Percentiles rank a stretch among this genome's conserved stretches.
Conservation (phyloP, 2,329 filamentous ascomycete species). For the Fusarium sterilihyphosum region DNA sequence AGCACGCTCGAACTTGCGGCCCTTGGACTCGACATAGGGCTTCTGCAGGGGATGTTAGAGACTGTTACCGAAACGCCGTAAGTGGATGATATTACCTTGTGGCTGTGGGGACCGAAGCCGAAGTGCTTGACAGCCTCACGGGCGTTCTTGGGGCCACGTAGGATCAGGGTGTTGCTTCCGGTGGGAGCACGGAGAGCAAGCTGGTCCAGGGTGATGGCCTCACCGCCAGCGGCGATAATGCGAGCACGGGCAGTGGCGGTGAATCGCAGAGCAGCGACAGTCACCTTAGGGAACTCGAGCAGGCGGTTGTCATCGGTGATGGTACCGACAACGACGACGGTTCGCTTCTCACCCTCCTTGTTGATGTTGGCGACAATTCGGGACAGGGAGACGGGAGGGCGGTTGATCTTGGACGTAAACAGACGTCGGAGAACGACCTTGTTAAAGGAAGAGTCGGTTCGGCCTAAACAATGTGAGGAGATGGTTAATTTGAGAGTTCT, state of each 20-base stretch:
- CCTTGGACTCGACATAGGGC: conserved; percentile 97
- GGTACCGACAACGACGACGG: conserved; percentile 91
- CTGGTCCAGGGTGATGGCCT: conserved; percentile 96
- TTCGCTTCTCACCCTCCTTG: conserved; percentile 79
- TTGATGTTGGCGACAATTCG: conserved; percentile 80
- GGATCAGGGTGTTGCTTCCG: conserved; percentile 94
- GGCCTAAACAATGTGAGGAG: conserved; percentile 65
- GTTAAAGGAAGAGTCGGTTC: conserved; percentile 98
- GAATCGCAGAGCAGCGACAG: conserved; percentile 94
- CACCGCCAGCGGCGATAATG: conserved; percentile 92
- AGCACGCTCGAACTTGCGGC: conserved; percentile 98
- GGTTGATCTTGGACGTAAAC: conserved; percentile 99
- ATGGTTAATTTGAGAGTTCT: conserved; percentile 18
- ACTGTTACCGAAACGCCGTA: neutral
- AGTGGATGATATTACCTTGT: conserved; percentile 75
- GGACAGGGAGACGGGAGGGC: conserved; percentile 92
- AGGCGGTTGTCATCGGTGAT: conserved; percentile 98
- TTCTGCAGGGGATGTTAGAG: conserved; percentile 70
- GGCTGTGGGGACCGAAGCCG: conserved; percentile 95
- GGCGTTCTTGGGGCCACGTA: conserved; percentile 97
- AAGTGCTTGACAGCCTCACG: conserved; percentile 99
- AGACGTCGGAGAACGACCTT: conserved; percentile 97
- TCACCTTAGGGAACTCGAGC: conserved; percentile 89
- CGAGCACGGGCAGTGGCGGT: conserved; percentile 95
- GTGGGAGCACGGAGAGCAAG: conserved; percentile 94